phyloP scores from a whole-genome alignment of 371 early-diverging fungal genomes.

The Capniomyces stellatus region DNA sequence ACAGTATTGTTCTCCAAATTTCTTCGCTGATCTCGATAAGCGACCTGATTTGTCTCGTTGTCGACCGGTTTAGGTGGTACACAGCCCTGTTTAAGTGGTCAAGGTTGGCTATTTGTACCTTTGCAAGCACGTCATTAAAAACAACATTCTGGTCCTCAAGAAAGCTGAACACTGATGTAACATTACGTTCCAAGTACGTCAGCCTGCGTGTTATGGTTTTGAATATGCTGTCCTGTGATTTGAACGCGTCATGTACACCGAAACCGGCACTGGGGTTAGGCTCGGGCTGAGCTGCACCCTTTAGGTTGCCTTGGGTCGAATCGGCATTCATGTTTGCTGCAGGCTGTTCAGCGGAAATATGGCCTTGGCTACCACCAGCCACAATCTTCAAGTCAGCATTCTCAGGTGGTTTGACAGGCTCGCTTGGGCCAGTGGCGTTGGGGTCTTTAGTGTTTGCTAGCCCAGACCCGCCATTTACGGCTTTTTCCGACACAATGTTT shows the following conservation, averaged over 20 bases:
- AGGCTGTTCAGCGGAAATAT: too few relatives aligned
- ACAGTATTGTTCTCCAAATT: constrained; percentile 26
- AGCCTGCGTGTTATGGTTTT: constrained; percentile 79
- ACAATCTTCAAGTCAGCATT: too few relatives aligned
- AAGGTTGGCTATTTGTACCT: constrained; percentile 37
- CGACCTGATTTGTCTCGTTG: constrained; percentile 33
- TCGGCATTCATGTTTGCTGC: too few relatives aligned
- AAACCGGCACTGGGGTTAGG: not conserved
- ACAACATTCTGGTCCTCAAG: constrained; percentile 69
- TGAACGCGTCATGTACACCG: too few relatives aligned
- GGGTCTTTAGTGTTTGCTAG: too few relatives aligned
- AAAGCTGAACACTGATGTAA: constrained; percentile 55
- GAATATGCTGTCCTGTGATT: constrained; percentile 60
- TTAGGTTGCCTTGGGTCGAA: not conserved
- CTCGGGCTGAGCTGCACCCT: not conserved
- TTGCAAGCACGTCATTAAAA: constrained; percentile 49
- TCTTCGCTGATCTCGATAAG: constrained; percentile 35
- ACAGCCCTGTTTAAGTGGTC: constrained; percentile 38
- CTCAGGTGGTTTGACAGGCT: too few relatives aligned
- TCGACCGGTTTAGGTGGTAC: constrained; percentile 41
- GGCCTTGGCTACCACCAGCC: too few relatives aligned
- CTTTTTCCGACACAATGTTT: too few relatives aligned
- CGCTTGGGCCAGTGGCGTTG: too few relatives aligned
- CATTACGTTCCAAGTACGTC: constrained; percentile 52
- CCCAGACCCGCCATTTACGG: too few relatives aligned